Evolutionary conservation across 2,329 filamentous ascomycete genomes (phyloP), one percentile per base, ranked within the genome.

Genomic region (Colletotrichum cereale): DNA sequence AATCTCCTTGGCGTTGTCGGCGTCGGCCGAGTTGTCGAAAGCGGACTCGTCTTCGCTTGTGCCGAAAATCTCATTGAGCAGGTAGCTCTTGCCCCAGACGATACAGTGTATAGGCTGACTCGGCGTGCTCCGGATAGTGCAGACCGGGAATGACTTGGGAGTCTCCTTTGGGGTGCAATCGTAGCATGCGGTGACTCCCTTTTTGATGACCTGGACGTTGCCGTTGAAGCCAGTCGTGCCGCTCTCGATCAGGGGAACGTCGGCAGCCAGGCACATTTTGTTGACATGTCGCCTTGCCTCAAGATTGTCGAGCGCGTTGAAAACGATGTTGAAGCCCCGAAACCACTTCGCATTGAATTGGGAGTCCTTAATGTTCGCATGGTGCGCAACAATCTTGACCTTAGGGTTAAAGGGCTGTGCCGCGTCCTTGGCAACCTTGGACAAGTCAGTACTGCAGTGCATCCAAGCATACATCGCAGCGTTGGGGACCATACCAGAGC

Each of bases 41-140:
- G 91, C 88, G 1, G 92, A 88, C 74, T 96, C 92, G 72, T 98
- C 94, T 81, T 98, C 96, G 76, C 94, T 97, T 3, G 90, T 90
- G 24, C 96, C 96, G 76, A 98, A 99, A 10, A 99, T 91, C 81
- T 99, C 96, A 75, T 94, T 96, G 72, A 99, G 89, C 11, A 99
- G 87, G 80, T 98, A 99, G 80, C 95, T 97, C 84, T 98, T 99
- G 26, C 90, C 96, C 96, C 96, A 99, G 2, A 99, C 96, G 73
- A 99, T 99, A 84, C 96, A 98, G 82, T 99, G 96, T 53, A 99
- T 98, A 0, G 96, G 94, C 77, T 98, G 96, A 75, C 93, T 97
- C 0, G 96, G 96, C 0, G 95, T 99, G 80, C 94, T 98, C 80
- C 96, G 90, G 77, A 99, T 98, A 1, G 96, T 99, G 84, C 96